Evolutionary conservation across 1,284 basidiomycete species (phyloP).

Genomic region (Fistulina hepatica): DNA sequence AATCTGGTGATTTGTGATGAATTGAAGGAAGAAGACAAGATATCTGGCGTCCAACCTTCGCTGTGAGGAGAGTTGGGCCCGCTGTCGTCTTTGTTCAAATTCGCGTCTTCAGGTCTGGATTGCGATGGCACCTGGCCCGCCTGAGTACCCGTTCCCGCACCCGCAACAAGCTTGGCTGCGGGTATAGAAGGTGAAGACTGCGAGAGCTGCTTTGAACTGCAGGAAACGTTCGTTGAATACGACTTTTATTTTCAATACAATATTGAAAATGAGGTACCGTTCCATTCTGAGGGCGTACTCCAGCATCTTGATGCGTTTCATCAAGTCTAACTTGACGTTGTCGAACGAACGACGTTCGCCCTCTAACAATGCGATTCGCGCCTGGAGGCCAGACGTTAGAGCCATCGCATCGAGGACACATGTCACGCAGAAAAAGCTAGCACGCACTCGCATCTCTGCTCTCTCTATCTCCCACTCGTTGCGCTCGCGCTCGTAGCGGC

Average conservation of each 20-base stretch:
- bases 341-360: slow-evolving; percentile 94
- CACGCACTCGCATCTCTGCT: slow-evolving; percentile 92
- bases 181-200: slow-evolving; percentile 37
- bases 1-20: slow-evolving; percentile 35
- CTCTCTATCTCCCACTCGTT: slow-evolving; percentile 99
- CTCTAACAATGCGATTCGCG: slow-evolving; percentile 94
- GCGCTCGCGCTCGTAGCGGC: slow-evolving; percentile 90
- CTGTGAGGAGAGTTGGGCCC: slow-evolving; percentile 71
- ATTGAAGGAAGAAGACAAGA: slow-evolving; percentile 6
- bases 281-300: slow-evolving; percentile 94
- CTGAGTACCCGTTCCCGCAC: no score
- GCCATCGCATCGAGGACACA: slow-evolving; percentile 19
- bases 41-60: slow-evolving; percentile 45
- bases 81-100: slow-evolving; percentile 64
- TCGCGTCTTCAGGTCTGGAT: slow-evolving; percentile 44
- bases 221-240: slow-evolving; percentile 16
- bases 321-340: slow-evolving; percentile 91
- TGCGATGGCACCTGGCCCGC: slow-evolving; percentile 44
- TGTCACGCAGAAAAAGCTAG: slow-evolving; percentile 17
- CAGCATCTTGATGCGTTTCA: slow-evolving; percentile 97
- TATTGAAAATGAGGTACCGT: slow-evolving; percentile 45
- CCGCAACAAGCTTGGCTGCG: slow-evolving; percentile 52
- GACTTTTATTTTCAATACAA: slow-evolving; percentile 3
- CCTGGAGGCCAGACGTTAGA: slow-evolving; percentile 38
- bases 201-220: slow-evolving; percentile 71